Conservation (phyloP, 2,329 filamentous ascomycete genomes). For the Sphaerulina populicola region DNA sequence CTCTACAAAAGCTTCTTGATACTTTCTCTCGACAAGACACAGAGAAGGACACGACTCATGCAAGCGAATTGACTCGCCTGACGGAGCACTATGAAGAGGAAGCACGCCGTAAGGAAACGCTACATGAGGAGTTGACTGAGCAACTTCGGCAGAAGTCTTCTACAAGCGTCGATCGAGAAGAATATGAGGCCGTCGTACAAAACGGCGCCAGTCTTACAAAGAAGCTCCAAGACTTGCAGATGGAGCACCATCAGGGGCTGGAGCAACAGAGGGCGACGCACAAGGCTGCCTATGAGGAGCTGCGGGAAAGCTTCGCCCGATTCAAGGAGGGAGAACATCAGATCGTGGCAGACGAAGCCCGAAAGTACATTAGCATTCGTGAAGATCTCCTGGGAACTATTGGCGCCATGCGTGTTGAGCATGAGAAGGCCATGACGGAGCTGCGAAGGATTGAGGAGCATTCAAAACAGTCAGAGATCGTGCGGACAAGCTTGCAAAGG, state of each 20-base stretch:
- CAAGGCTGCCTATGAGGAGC: conserved; percentile 20
- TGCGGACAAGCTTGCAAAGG: conserved; percentile 6
- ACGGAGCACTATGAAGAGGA: neutral
- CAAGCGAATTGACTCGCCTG: neutral
- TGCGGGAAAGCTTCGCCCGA: conserved; percentile 15
- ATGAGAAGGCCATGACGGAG: conserved; percentile 5
- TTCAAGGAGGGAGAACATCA: conserved; percentile 16
- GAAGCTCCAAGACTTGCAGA: conserved; percentile 15
- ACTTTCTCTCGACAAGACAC: conserved; percentile 16
- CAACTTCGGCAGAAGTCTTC: neutral
- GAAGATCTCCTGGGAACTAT: conserved; percentile 1
- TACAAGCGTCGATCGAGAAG: conserved; percentile 3
- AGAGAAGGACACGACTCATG: conserved; percentile 17
- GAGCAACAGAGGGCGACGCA: conserved; percentile 22
- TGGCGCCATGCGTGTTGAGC: neutral
- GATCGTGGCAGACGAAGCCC: conserved; percentile 1
- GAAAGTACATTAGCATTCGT: neutral
- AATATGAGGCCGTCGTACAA: conserved; percentile 5
- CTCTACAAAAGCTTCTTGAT: conserved; percentile 21
- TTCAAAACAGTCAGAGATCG: conserved; percentile 7
- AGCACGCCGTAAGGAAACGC: neutral
- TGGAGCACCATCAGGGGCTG: conserved; percentile 23
- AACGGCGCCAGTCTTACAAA: conserved; percentile 14
- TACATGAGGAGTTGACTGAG: neutral
- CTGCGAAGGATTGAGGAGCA: conserved; percentile 10